These are phyloP conservation scores for Trichomonascaceae sp. DNA, from an alignment of 1,139 yeast genomes.

Conservation along the genomic window DNA sequence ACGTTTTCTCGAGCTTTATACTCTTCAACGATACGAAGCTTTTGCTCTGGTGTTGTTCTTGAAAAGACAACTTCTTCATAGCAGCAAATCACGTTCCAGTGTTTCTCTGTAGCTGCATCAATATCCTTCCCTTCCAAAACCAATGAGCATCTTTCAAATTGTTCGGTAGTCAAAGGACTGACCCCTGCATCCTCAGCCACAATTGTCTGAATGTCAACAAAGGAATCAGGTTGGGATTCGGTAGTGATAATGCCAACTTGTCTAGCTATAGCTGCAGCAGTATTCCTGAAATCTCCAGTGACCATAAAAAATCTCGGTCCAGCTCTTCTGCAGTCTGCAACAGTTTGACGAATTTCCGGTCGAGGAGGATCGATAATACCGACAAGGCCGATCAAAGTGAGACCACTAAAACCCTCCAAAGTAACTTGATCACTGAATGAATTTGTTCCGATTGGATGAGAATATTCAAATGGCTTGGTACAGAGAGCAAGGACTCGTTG, in stretches of 20 bases:
- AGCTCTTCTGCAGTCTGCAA: conserved; percentile 39
- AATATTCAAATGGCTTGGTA: conserved; percentile 22
- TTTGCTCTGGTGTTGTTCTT: conserved; percentile 52
- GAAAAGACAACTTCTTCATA: conserved; percentile 46
- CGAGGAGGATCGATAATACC: conserved; percentile 51
- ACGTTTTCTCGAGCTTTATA: conserved; percentile 42
- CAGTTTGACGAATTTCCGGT: conserved; percentile 39
- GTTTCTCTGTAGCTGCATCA: conserved; percentile 35
- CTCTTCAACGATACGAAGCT: conserved; percentile 44
- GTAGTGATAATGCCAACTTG: conserved; percentile 41
- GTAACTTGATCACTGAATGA: conserved; percentile 17
- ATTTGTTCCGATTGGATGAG: conserved; percentile 20
- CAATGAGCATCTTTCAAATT: conserved; percentile 6
- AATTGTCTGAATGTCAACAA: conserved; percentile 22
- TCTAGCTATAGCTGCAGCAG: conserved; percentile 49
- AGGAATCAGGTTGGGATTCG: conserved; percentile 28
- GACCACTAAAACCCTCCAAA: conserved; percentile 15
- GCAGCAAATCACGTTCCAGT: conserved; percentile 37
- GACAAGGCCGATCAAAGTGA: conserved; percentile 39
- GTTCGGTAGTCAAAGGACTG: conserved; percentile 5
- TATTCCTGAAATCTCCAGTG: conserved; percentile 49
- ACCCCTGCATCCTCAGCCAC: conserved; percentile 7
- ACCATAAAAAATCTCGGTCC: conserved; percentile 49
- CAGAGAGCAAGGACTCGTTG: conserved; percentile 44
- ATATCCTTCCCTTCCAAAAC: conserved; percentile 35